Conservation (phyloP, 2,329 filamentous ascomycete genomes). For the Dothideomycetes sp. region DNA sequence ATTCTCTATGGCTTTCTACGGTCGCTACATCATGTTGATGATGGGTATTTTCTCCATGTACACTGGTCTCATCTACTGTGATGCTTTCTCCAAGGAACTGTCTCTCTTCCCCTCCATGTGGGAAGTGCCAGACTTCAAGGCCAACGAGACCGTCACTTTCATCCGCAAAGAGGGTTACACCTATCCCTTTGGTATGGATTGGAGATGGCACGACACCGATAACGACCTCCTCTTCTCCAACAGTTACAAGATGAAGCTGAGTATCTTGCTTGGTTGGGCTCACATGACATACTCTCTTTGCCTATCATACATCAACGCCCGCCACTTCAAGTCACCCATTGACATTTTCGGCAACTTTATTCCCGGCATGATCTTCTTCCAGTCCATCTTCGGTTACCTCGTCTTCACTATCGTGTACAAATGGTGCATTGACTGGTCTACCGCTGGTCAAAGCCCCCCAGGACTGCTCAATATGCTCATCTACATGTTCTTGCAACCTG, state of each 20-base stretch:
- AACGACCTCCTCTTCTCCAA: conserved; percentile 94
- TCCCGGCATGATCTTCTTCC: conserved; percentile 99
- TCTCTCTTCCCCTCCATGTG: conserved; percentile 83
- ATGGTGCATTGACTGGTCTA: conserved; percentile 83
- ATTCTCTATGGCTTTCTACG: conserved; percentile 97
- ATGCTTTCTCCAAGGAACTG: conserved; percentile 88
- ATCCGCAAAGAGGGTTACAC: conserved; percentile 60
- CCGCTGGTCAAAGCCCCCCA: conserved; percentile 57
- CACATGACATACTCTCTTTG: conserved; percentile 99
- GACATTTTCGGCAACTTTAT: conserved; percentile 98
- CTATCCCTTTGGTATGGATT: conserved; percentile 93
- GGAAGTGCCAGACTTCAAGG: conserved; percentile 67
- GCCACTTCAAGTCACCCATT: conserved; percentile 86
- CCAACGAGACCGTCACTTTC: conserved; percentile 54
- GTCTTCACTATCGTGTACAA: conserved; percentile 94
- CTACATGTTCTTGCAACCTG: conserved; percentile 95
- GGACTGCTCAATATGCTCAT: conserved; percentile 97
- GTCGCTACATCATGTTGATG: conserved; percentile 94
- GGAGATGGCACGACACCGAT: conserved; percentile 91
- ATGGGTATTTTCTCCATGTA: conserved; percentile 97
- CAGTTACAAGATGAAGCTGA: conserved; percentile 99
- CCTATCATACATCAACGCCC: conserved; percentile 84
- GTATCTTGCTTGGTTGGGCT: conserved; percentile 90
- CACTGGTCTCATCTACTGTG: conserved; percentile 95
- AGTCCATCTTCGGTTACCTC: conserved; percentile 95